Evolutionary conservation across 768 basidiomycete genomes (phyloP), one percentile per base, ranked within the genome.

Genomic region (Rhodotorula diobovata): DNA sequence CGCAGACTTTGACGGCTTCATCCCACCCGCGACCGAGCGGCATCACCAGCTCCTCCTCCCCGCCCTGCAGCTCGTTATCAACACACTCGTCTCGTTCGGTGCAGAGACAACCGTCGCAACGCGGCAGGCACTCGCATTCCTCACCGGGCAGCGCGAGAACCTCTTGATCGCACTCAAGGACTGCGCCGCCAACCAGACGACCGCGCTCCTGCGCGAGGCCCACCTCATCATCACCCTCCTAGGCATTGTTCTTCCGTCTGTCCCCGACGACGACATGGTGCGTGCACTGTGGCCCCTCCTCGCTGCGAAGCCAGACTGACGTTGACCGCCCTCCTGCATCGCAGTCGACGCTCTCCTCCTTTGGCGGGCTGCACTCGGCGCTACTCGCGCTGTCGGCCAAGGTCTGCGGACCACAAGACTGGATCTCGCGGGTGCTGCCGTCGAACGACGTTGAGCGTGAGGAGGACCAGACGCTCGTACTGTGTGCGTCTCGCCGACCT

Each of bases 11-110:
- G 89, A 91, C 75, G 86, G 87, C n/a, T 93, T 94, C 84, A 83
- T 94, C 20, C 92, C 92, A 10, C 89, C 90, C 0, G 90, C 90
- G 2, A 85, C 92, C 30, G 88, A 90, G 65, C 87, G 95, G 46
- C 93, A 96, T 79, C 93, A 96, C 76, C 93, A 96, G 77, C 80
- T 96, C 1, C 85, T 96, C 76, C 86, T 93, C 81, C 93, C 92
- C 0, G 88, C 89, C 10, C 79, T 97, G 53, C 93, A 96, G 79
- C 84, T 96, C 30, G 84, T 90, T 21, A 85, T 87, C 66, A 88
- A 87, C 15, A 85, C 91, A 66, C 81, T 95, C 41, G 71, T 72
- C n/a, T 68, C 76, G 0, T 71, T 71, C 64, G 64, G 70, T 32
- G n/a, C 67, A 41, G 66, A 72, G 46, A 68, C 91, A 72, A 79